phyloP scores from a whole-genome alignment of 1,284 basidiomycete genomes.

The Cystobasidium pallidum region DNA sequence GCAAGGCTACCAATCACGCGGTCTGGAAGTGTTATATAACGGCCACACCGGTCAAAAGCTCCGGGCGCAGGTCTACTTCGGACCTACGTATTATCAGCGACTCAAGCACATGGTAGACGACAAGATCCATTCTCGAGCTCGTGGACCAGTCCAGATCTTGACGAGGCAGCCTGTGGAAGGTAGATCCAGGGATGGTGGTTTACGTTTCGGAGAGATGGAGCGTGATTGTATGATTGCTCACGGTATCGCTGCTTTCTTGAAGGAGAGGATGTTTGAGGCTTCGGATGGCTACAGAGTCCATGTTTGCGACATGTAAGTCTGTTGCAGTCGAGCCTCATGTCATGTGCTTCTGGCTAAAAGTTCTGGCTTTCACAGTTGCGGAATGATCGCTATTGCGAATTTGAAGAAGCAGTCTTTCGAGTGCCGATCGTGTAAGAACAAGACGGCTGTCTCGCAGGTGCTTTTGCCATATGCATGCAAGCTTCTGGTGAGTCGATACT shows the following conservation, averaged over 20 bases:
- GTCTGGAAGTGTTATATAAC: conserved; percentile 96
- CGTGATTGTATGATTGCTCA: conserved; percentile 99
- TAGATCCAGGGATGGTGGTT: conserved; percentile 95
- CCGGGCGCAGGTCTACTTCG: conserved; percentile 96
- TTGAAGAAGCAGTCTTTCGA: conserved; percentile 65
- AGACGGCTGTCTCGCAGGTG: conserved; percentile 68
- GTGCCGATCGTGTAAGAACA: conserved; percentile 91
- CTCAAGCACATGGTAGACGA: conserved; percentile 99
- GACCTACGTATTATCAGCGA: conserved; percentile 98
- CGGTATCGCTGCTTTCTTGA: conserved; percentile 87
- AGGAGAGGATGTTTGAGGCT: conserved; percentile 52
- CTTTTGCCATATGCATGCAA: conserved; percentile 63
- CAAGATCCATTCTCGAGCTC: conserved; percentile 97
- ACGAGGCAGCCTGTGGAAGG: conserved; percentile 99
- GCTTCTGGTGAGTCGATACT: conserved; percentile 65
- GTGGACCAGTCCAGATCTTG: conserved; percentile 96
- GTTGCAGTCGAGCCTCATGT: conserved; percentile 7
- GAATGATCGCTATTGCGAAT: conserved; percentile 91
- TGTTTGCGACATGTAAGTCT: conserved; percentile 87
- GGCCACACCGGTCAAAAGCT: conserved; percentile 96
- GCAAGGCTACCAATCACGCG: conserved; percentile 92
- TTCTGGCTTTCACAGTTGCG: conserved; percentile 66
- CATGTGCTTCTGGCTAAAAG: not conserved
- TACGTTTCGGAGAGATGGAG: conserved; percentile 99
- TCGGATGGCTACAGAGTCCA: conserved; percentile 85